A percentile compares a stretch with the other conserved stretches of the same genome.
Conservation (phyloP, 768 basidiomycete species). For the Lactarius sp. region DNA sequence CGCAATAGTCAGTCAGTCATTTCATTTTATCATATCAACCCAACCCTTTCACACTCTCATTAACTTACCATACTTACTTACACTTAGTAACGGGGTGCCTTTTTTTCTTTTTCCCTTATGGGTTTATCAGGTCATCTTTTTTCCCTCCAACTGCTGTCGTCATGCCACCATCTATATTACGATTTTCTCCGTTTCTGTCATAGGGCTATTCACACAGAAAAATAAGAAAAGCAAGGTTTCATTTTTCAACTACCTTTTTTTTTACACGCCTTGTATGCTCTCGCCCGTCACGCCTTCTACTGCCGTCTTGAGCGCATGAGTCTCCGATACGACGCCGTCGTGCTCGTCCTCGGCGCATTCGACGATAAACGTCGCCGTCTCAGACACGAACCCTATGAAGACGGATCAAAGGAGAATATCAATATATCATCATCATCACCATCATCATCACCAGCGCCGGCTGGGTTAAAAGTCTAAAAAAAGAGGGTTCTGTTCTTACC, state of each 20-base stretch:
- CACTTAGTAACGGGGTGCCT: not conserved
- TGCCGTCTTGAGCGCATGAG: slow-evolving; percentile 61
- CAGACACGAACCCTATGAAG: slow-evolving; percentile 61
- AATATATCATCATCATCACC: not conserved
- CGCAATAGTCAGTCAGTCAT: not conserved
- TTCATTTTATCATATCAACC: not conserved
- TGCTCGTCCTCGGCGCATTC: slow-evolving; percentile 89
- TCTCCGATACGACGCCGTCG: slow-evolving; percentile 69
- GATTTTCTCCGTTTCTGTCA: not conserved
- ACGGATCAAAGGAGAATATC: not conserved
- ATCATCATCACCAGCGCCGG: not conserved
- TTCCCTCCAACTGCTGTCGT: slow-evolving; percentile 4
- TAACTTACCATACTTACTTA: not conserved
- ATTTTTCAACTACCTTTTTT: too few relatives aligned
- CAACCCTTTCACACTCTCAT: too few relatives aligned
- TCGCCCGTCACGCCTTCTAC: slow-evolving; percentile 66
- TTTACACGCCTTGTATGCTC: slow-evolving; percentile 9
- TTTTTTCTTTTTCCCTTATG: not conserved
- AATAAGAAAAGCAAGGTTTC: not conserved
- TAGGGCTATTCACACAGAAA: not conserved
- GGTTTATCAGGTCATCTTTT: not conserved
- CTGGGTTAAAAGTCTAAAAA: not conserved
- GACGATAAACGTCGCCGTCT: slow-evolving; percentile 80
- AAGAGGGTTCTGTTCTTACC: slow-evolving; percentile 40
- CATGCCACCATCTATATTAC: slow-evolving; percentile 15